A percentile compares a stretch with the other conserved stretches of the same genome.
Evolutionary conservation across 495 filamentous ascomycete species (phyloP).

Genomic region (Podospora pseudocomata): DNA sequence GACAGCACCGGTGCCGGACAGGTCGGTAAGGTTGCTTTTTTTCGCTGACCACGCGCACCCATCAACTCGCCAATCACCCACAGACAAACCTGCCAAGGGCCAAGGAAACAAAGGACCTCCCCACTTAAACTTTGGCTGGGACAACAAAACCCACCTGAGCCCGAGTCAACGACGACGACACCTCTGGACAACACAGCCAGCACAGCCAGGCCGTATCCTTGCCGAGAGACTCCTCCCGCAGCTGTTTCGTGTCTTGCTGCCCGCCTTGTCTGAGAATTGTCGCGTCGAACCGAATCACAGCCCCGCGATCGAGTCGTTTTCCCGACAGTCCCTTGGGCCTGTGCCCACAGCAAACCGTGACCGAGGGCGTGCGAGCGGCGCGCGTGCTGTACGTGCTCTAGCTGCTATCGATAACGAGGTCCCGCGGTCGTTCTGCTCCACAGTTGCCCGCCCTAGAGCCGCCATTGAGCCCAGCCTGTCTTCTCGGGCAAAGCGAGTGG

Average conservation of each 20-base stretch:
- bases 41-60: neutral
- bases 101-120: constrained; percentile 20
- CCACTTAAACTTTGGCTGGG: constrained; percentile 35
- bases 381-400: neutral
- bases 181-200: constrained; percentile 20
- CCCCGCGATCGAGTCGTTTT: constrained; percentile 7
- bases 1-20: neutral
- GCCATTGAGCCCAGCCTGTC: neutral
- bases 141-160: constrained; percentile 24
- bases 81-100: neutral
- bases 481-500: neutral
- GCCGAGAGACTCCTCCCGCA: constrained; percentile 19
- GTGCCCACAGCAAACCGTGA: neutral
- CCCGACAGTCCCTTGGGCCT: neutral
- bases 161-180: constrained; percentile 29
- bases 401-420: constrained; percentile 16
- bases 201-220: constrained; percentile 18
- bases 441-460: neutral
- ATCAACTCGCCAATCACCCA: neutral
- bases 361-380: neutral
- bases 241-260: constrained; percentile 3
- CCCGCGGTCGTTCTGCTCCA: neutral
- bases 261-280: constrained; percentile 17
- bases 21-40: neutral
- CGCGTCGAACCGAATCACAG: constrained; percentile 10